Evolutionary conservation across 306 rosid species (phyloP).

Genomic region (Cucurbita moschata): DNA sequence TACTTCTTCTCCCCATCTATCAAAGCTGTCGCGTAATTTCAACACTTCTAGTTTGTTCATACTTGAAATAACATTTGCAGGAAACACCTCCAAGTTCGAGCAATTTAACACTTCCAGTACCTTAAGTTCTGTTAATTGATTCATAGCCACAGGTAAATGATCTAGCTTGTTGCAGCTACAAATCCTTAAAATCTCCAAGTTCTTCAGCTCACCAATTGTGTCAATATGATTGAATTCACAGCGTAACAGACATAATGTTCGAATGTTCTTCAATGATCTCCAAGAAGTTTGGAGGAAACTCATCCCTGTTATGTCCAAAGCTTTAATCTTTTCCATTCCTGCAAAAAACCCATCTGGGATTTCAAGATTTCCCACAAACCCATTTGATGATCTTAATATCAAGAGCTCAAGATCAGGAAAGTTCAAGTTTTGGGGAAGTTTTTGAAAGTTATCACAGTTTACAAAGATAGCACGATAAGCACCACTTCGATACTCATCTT

Average conservation of each 20-base stretch:
- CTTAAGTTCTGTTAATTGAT: neutral
- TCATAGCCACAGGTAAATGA: neutral
- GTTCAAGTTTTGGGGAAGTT: neutral
- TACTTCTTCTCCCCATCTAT: neutral
- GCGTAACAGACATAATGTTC: neutral
- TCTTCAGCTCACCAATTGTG: neutral
- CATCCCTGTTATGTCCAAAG: neutral
- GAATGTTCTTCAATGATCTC: neutral
- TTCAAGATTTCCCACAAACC: neutral
- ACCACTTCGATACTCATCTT: neutral
- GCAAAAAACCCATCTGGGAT: neutral
- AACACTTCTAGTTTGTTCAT: constrained; percentile 4
- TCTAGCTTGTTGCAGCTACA: neutral
- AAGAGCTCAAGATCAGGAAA: neutral
- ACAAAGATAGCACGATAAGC: neutral
- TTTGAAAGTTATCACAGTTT: neutral
- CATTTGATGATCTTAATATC: neutral
- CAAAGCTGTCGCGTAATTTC: neutral
- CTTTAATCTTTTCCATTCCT: neutral
- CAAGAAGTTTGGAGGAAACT: neutral
- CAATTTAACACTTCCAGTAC: neutral
- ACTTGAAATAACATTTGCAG: neutral
- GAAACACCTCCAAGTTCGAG: neutral
- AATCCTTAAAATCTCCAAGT: neutral
- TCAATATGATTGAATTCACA: neutral